phyloP scores from a whole-genome alignment of 148 eudicot species.

The Talinum fruticosum region DNA sequence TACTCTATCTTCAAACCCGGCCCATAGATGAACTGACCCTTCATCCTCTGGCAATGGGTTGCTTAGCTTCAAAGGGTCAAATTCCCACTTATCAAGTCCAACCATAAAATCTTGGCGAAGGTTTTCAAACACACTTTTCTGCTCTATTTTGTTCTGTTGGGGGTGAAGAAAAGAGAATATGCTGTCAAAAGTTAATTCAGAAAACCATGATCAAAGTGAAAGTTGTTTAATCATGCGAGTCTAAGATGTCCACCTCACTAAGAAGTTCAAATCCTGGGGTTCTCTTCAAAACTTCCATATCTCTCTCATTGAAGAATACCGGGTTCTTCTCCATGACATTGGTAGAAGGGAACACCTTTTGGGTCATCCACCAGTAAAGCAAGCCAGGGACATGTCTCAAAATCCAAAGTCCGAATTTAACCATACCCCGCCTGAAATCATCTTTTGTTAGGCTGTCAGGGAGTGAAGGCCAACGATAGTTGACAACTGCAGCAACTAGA shows the following conservation, averaged over 20 bases:
- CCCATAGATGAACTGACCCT: conserved; percentile 2
- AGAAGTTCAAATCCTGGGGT: conserved; percentile 62
- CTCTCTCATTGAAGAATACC: conserved; percentile 44
- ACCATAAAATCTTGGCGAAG: conserved; percentile 40
- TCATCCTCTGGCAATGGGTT: conserved; percentile 36
- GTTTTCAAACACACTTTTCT: conserved; percentile 43
- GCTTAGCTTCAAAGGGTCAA: conserved; percentile 45
- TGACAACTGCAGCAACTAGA: conserved; percentile 56
- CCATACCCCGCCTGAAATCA: conserved; percentile 50
- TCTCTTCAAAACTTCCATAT: conserved; percentile 55
- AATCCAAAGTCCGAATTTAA: conserved; percentile 36
- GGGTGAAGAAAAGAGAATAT: neutral
- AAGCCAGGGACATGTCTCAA: conserved; percentile 49
- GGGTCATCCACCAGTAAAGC: conserved; percentile 81
- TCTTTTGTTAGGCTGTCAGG: conserved; percentile 48
- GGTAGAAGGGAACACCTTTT: conserved; percentile 52
- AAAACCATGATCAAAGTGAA: neutral
- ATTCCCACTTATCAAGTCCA: conserved; percentile 55
- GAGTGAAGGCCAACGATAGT: conserved; percentile 70
- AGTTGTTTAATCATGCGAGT: neutral
- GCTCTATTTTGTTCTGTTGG: conserved; percentile 44
- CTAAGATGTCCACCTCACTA: conserved; percentile 41
- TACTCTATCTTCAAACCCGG: neutral
- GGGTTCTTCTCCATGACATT: conserved; percentile 57
- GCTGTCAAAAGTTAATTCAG: neutral